phyloP scores from a whole-genome alignment of 2,329 filamentous ascomycete species.

The Ambrosiella xylebori region DNA sequence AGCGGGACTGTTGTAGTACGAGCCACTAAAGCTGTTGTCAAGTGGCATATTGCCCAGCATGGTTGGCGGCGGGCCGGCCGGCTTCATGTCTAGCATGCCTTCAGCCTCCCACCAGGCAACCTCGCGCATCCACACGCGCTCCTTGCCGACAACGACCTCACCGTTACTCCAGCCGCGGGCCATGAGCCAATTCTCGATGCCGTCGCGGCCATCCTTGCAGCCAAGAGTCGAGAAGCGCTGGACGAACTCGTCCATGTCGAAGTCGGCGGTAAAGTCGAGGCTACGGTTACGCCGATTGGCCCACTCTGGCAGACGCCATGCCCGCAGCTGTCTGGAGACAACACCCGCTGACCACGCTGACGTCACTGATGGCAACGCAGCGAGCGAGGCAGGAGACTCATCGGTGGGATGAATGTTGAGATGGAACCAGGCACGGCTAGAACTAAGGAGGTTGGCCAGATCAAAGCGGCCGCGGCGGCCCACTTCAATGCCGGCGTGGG shows the following conservation, averaged over 20 bases:
- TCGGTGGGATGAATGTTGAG: conserved; percentile 84
- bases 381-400: conserved; percentile 57
- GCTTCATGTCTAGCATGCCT: conserved; percentile 81
- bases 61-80: conserved; percentile 28
- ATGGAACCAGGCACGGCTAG: conserved; percentile 91
- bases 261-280: conserved; percentile 91
- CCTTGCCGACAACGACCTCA: conserved; percentile 76
- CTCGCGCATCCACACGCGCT: conserved; percentile 92
- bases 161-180: conserved; percentile 97
- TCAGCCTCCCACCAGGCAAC: conserved; percentile 95
- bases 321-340: conserved; percentile 78
- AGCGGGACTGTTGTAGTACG: conserved; percentile 51
- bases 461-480: conserved; percentile 67
- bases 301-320: conserved; percentile 93
- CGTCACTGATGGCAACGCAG: conserved; percentile 53
- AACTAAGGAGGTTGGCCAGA: conserved; percentile 53
- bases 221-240: conserved; percentile 68
- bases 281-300: conserved; percentile 80
- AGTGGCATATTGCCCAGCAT: conserved; percentile 16
- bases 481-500: conserved; percentile 62
- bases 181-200: conserved; percentile 83
- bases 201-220: conserved; percentile 77
- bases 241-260: conserved; percentile 82
- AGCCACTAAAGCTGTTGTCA: conserved; percentile 55
- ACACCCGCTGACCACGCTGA: conserved; percentile 85